A percentile compares a stretch with the other conserved stretches of the same genome.
Conservation (phyloP, 306 rosid species). For the Quillaja saponaria region DNA sequence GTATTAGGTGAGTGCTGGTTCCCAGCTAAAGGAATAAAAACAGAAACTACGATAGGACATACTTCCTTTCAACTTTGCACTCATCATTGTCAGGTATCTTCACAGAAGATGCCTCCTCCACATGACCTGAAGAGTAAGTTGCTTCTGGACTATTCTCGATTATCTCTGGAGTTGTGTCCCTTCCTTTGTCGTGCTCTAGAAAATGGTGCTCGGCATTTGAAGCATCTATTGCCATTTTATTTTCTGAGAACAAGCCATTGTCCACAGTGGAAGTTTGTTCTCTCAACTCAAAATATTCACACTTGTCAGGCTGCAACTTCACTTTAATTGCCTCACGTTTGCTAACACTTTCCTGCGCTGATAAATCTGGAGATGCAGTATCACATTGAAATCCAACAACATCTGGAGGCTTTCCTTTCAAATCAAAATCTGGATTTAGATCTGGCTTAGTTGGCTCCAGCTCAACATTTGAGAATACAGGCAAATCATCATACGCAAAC, state of each 20-base stretch:
- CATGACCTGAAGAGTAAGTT: conserved; percentile 40
- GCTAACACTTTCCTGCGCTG: conserved; percentile 59
- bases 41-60: conserved; percentile 36
- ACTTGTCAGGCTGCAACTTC: conserved; percentile 33
- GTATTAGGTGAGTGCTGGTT: conserved; percentile 6
- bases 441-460: conserved; percentile 40
- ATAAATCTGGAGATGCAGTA: conserved; percentile 48
- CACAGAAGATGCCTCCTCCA: conserved; percentile 50
- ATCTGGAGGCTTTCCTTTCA: conserved; percentile 34
- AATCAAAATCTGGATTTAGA: conserved; percentile 36
- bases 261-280: conserved; percentile 43
- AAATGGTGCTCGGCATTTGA: conserved; percentile 30
- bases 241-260: conserved; percentile 39
- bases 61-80: conserved; percentile 43
- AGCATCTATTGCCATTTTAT: conserved; percentile 37
- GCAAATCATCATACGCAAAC: conserved; percentile 40
- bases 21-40: conserved; percentile 14
- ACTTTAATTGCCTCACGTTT: conserved; percentile 38
- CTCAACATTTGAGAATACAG: conserved; percentile 32
- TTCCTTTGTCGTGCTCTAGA: conserved; percentile 36
- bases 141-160: conserved; percentile 33
- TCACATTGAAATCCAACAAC: conserved; percentile 43
- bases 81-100: conserved; percentile 37
- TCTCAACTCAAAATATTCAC: conserved; percentile 35
- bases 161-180: conserved; percentile 32